These are phyloP conservation scores for Graphiopsis chlorocephala DNA, from an alignment of 2,329 filamentous ascomycete genomes.

Conservation along the genomic window DNA sequence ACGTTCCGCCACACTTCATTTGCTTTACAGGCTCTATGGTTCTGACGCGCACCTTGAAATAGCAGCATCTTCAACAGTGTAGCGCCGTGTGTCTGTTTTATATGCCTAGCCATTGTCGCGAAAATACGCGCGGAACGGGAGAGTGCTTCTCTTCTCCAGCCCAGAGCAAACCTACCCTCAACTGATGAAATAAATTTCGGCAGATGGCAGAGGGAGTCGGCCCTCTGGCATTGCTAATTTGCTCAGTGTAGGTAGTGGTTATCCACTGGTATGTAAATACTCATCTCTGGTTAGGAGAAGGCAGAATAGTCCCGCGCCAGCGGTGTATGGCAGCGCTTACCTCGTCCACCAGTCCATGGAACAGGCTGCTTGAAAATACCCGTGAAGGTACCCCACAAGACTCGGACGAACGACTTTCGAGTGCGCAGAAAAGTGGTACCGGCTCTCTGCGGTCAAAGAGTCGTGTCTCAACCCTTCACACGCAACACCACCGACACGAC, in stretches of 20 bases:
- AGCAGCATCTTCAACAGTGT: not conserved
- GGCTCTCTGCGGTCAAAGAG: not conserved
- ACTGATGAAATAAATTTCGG: constrained; percentile 5
- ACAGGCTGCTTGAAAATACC: not conserved
- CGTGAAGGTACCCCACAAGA: not conserved
- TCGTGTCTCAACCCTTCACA: not conserved
- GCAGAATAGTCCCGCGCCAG: not conserved
- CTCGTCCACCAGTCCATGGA: not conserved
- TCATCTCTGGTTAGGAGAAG: not conserved
- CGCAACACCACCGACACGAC: not conserved
- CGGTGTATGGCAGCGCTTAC: not conserved
- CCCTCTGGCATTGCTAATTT: not conserved
- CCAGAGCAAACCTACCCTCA: not conserved
- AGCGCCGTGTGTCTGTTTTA: not conserved
- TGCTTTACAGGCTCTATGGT: not conserved
- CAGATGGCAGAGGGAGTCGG: constrained; percentile 5
- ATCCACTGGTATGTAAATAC: not conserved
- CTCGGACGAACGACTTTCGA: not conserved
- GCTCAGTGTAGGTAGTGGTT: not conserved
- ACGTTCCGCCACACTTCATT: not conserved
- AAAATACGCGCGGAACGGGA: not conserved
- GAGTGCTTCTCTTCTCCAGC: not conserved
- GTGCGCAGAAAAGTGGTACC: not conserved
- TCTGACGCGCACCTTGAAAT: not conserved
- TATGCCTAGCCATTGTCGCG: not conserved